phyloP scores from a whole-genome alignment of 2,329 filamentous ascomycete species.

The Sclerotinia subarctica region DNA sequence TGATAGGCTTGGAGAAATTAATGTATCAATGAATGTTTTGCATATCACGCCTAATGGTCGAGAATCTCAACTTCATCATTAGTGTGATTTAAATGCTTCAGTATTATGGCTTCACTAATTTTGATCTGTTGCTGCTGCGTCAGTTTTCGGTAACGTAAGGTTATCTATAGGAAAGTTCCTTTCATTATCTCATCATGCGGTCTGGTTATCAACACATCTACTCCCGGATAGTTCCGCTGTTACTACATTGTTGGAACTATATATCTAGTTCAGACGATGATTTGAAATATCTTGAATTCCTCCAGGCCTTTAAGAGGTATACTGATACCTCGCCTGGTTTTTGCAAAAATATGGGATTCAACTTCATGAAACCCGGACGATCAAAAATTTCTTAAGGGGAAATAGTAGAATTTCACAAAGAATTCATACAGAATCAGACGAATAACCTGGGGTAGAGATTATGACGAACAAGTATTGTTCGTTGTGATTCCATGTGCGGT shows the following conservation, averaged over 20 bases:
- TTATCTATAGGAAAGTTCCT: neutral
- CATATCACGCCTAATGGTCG: neutral
- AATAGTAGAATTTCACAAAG: neutral
- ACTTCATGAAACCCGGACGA: neutral
- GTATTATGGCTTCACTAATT: neutral
- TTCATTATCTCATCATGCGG: neutral
- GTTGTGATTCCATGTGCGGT: neutral
- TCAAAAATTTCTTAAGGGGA: neutral
- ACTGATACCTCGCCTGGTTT: neutral
- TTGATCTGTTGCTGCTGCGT: neutral
- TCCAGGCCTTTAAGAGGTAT: neutral
- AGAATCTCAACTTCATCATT: neutral
- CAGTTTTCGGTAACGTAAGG: neutral
- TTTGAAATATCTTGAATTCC: neutral
- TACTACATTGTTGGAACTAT: neutral
- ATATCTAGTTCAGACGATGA: neutral
- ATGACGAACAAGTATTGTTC: neutral
- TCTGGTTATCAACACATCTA: too few relatives aligned
- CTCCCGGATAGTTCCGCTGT: neutral
- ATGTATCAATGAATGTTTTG: neutral
- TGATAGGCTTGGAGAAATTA: neutral
- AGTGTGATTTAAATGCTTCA: neutral
- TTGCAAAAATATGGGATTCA: neutral
- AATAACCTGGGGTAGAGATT: neutral
- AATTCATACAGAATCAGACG: neutral